Evolutionary conservation across 2,329 filamentous ascomycete species (phyloP).

Genomic region (Chrysoporthe austroafricana): DNA sequence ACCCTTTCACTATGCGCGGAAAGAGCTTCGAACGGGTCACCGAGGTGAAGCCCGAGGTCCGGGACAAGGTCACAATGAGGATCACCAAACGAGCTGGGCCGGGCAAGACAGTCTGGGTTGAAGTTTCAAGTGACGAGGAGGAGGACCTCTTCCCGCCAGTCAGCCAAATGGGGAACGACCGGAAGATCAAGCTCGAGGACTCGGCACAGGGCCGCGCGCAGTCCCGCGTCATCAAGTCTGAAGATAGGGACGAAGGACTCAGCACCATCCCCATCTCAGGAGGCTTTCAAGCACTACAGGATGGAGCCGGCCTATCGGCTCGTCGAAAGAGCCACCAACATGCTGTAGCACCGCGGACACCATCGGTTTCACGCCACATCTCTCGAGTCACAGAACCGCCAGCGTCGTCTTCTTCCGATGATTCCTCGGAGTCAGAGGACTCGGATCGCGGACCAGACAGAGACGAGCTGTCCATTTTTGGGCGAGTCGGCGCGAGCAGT

Average conservation of each 20-base stretch:
- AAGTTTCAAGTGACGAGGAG: not conserved
- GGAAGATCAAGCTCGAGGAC: not conserved
- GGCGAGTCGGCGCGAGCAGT: not conserved
- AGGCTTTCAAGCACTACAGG: no score
- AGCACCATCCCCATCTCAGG: not conserved
- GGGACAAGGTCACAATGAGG: not conserved
- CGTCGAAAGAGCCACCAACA: no score
- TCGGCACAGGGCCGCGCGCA: not conserved
- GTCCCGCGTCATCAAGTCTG: conserved; percentile 7
- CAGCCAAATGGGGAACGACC: not conserved
- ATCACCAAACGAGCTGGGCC: not conserved
- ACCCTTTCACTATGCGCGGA: not conserved
- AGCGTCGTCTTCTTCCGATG: no score
- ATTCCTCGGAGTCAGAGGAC: no score
- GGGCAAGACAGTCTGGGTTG: not conserved
- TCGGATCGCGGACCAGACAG: no score
- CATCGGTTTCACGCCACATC: no score
- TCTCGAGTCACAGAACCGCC: no score
- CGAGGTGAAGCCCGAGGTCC: not conserved
- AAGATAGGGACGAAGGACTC: not conserved
- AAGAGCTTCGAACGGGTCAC: not conserved
- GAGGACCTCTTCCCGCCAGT: not conserved
- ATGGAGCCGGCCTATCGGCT: not conserved
- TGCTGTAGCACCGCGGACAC: no score
- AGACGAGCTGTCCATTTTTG: not conserved